These are phyloP conservation scores for Fusarium albidum DNA, from an alignment of 2,329 filamentous ascomycete genomes.

Conservation along the genomic window DNA sequence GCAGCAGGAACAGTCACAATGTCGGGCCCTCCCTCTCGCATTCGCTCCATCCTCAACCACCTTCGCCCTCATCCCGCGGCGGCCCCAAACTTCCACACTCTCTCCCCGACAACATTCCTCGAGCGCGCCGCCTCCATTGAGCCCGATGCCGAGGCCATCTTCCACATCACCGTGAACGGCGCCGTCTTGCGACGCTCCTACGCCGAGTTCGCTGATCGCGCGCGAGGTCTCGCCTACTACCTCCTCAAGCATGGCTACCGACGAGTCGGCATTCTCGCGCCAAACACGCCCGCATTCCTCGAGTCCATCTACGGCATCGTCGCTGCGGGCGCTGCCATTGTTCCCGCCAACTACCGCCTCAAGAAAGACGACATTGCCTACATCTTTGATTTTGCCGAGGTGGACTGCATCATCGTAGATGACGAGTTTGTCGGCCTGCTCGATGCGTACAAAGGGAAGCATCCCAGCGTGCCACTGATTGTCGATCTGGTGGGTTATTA, in stretches of 20 bases:
- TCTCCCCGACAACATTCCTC: constrained; percentile 88
- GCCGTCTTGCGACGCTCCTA: constrained; percentile 80
- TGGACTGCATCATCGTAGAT: constrained; percentile 88
- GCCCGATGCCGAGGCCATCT: constrained; percentile 83
- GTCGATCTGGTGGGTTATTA: constrained; percentile 67
- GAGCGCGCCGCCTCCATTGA: constrained; percentile 88
- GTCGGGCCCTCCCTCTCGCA: constrained; percentile 70
- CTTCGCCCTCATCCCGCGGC: constrained; percentile 51
- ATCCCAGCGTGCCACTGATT: constrained; percentile 74
- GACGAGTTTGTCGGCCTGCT: constrained; percentile 79
- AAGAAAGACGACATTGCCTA: constrained; percentile 89
- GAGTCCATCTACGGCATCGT: constrained; percentile 89
- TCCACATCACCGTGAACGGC: constrained; percentile 83
- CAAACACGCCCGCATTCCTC: constrained; percentile 94
- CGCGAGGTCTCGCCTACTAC: constrained; percentile 88
- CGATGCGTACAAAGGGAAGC: constrained; percentile 66
- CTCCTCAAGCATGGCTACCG: constrained; percentile 76
- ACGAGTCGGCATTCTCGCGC: constrained; percentile 84
- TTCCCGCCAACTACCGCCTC: constrained; percentile 70
- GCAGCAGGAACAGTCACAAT: constrained; percentile 50
- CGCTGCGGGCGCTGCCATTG: constrained; percentile 80
- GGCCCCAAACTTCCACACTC: constrained; percentile 73
- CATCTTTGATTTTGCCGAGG: constrained; percentile 87
- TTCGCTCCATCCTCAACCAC: constrained; percentile 65
- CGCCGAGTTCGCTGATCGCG: constrained; percentile 82